Percentiles rank a stretch among this genome's conserved stretches.
Evolutionary conservation across 805 yeast species (phyloP).

Genomic region (Ogataea zsoltii): DNA sequence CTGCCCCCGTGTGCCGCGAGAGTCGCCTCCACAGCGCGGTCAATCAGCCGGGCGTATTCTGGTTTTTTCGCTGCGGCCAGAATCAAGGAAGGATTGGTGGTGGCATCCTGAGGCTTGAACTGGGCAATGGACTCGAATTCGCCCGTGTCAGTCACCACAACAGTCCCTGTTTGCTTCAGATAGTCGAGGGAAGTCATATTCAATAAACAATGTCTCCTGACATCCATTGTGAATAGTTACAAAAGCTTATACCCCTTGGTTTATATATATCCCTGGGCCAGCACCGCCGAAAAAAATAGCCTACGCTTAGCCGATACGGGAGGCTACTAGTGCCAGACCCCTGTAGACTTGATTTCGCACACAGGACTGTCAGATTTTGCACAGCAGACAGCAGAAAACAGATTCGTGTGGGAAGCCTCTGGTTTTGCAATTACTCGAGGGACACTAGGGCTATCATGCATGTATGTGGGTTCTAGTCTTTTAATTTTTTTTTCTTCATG

Average conservation of each 20-base stretch:
- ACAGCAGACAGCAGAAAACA: too few relatives aligned
- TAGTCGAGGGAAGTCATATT: slow-evolving; percentile 67
- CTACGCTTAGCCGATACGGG: background rate
- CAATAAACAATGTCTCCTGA: too few relatives aligned
- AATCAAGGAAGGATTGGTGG: slow-evolving; percentile 97
- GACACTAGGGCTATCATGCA: too few relatives aligned
- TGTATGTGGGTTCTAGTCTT: too few relatives aligned
- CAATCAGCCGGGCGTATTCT: slow-evolving; percentile 84
- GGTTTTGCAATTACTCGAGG: too few relatives aligned
- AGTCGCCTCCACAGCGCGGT: slow-evolving; percentile 83
- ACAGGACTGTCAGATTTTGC: too few relatives aligned
- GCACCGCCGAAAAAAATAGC: background rate
- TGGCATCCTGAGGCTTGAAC: slow-evolving; percentile 98
- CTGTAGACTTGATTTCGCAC: too few relatives aligned
- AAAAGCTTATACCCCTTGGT: background rate
- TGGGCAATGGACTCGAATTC: slow-evolving; percentile 97
- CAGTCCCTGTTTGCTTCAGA: slow-evolving; percentile 91
- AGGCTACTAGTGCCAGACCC: too few relatives aligned
- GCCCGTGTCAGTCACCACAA: slow-evolving; percentile 97
- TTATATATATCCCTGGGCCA: background rate
- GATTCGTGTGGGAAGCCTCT: too few relatives aligned
- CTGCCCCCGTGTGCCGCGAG: slow-evolving; percentile 38
- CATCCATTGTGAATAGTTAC: too few relatives aligned
- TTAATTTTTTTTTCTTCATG: too few relatives aligned
- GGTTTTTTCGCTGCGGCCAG: slow-evolving; percentile 92